Percentiles rank a stretch among this genome's conserved stretches.
Conservation (phyloP, 805 yeast species). For the Yarrowia sp. region DNA sequence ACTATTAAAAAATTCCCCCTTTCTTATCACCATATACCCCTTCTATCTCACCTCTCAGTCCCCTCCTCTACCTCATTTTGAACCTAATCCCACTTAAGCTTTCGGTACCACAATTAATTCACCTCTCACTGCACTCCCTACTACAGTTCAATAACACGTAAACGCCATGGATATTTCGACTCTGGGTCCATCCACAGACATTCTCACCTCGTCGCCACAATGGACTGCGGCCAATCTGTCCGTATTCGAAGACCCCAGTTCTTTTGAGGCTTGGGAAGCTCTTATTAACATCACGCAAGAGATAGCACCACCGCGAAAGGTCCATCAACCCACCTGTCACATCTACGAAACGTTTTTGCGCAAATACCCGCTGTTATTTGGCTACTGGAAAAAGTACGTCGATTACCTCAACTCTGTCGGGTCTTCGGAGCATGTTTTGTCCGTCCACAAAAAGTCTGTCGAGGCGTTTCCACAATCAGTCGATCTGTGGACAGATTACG, state of each 20-base stretch:
- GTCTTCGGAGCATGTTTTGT: slow-evolving; percentile 31
- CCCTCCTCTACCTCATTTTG: background rate
- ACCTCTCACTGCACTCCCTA: background rate
- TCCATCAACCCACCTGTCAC: background rate
- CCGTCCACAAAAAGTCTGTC: slow-evolving; percentile 33
- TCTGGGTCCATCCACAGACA: background rate
- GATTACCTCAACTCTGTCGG: slow-evolving; percentile 31
- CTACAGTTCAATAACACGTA: background rate
- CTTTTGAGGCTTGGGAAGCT: slow-evolving; percentile 12
- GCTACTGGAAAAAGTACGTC: slow-evolving; percentile 44
- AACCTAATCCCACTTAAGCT: background rate
- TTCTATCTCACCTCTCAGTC: too few relatives aligned
- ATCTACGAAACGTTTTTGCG: slow-evolving; percentile 33
- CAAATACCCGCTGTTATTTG: slow-evolving; percentile 42
- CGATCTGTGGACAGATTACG: slow-evolving; percentile 36
- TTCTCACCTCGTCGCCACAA: slow-evolving; percentile 9
- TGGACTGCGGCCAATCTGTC: slow-evolving; percentile 16
- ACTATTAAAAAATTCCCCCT: too few relatives aligned
- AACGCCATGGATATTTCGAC: slow-evolving; percentile 5
- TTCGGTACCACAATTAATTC: background rate
- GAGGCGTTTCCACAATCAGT: slow-evolving; percentile 38
- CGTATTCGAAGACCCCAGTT: slow-evolving; percentile 8
- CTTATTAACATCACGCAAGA: background rate
- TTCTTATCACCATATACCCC: too few relatives aligned
- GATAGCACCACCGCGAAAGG: background rate